These are phyloP conservation scores for Yamadazyma diddensiae DNA, from an alignment of 1,139 yeast species.

Conservation along the genomic window DNA sequence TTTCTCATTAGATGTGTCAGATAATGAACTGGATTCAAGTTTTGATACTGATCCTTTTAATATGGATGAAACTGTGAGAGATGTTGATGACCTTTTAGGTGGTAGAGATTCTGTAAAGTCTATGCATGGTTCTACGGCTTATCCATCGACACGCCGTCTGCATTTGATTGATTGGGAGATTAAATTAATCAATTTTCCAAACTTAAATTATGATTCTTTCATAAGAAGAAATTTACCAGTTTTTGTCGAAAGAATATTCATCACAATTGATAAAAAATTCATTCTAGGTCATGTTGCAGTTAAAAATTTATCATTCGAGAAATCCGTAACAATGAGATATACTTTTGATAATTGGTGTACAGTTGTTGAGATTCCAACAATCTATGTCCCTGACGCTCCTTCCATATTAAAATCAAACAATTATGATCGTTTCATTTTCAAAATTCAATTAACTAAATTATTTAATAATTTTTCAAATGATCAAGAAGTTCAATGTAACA, in stretches of 20 bases:
- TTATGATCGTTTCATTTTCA: constrained; percentile 60
- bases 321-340: constrained; percentile 60
- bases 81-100: constrained; percentile 17
- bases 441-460: constrained; percentile 43
- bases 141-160: constrained; percentile 21
- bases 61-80: constrained; percentile 4
- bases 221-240: constrained; percentile 44
- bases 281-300: constrained; percentile 77
- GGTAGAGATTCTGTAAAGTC: constrained; percentile 12
- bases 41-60: constrained; percentile 12
- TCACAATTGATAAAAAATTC: constrained; percentile 54
- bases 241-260: constrained; percentile 61
- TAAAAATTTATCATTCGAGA: constrained; percentile 62
- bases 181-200: constrained; percentile 45
- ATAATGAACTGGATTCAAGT: constrained; percentile 11
- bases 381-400: constrained; percentile 60
- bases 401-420: constrained; percentile 44
- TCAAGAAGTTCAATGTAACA: constrained; percentile 18
- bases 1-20: constrained; percentile 13
- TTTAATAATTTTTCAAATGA: constrained; percentile 17
- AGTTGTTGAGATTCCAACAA: constrained; percentile 64
- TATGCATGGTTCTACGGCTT: constrained; percentile 20
- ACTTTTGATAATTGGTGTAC: constrained; percentile 74
- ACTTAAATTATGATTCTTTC: constrained; percentile 34
- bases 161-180: constrained; percentile 47